Evolutionary conservation across 768 basidiomycete species (phyloP).

Genomic region (Lepiota subincarnata): DNA sequence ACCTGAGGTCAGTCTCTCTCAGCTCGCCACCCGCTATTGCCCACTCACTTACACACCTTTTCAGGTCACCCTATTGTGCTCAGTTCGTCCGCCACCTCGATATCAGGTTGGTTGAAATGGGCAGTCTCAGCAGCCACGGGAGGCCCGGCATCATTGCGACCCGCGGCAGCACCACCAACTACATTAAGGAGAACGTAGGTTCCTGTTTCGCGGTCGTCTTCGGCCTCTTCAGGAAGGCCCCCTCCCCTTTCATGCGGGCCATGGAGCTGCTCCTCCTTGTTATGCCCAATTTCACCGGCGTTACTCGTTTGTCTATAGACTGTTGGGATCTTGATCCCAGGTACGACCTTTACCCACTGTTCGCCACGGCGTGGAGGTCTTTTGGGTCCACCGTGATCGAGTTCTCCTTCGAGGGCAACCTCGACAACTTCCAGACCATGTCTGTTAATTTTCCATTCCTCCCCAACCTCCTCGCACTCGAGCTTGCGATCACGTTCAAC

Average conservation of each 20-base stretch:
- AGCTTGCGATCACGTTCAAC: conserved; percentile 36
- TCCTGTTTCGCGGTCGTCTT: not conserved
- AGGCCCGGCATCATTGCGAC: not conserved
- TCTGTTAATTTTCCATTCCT: conserved; percentile 28
- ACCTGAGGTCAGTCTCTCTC: not conserved
- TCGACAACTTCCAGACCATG: conserved; percentile 31
- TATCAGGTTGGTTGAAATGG: not conserved
- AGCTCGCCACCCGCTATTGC: not conserved
- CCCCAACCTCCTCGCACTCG: conserved; percentile 28
- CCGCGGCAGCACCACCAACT: not conserved
- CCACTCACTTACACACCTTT: conserved; percentile 1
- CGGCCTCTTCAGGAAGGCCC: not conserved
- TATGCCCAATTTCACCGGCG: conserved; percentile 10
- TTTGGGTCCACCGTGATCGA: conserved; percentile 33
- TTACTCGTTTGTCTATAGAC: conserved; percentile 31
- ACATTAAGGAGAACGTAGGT: not conserved
- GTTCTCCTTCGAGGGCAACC: conserved; percentile 34
- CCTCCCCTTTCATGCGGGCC: not conserved
- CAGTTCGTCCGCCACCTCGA: not conserved
- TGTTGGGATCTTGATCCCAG: conserved; percentile 32
- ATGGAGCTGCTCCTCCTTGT: conserved; percentile 24
- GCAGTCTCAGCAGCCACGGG: not conserved
- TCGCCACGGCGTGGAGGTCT: conserved; percentile 33
- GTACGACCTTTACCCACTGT: conserved; percentile 28
- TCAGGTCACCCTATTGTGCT: conserved; percentile 21